phyloP scores from a whole-genome alignment of 352 stramenopile genomes.

The Phytophthora fragariae region DNA sequence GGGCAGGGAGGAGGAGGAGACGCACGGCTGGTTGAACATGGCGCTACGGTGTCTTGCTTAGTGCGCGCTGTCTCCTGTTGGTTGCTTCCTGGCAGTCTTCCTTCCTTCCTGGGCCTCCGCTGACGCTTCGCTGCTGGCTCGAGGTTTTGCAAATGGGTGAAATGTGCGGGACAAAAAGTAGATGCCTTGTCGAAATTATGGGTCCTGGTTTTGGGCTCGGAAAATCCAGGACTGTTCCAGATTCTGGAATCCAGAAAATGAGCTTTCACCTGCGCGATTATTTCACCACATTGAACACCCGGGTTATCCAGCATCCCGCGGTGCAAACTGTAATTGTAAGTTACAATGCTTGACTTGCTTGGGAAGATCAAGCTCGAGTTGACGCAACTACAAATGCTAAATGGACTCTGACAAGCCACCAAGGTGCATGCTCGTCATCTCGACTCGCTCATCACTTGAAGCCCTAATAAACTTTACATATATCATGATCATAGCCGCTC shows the following conservation, averaged over 20 bases:
- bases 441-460: not conserved
- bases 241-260: conserved; percentile 4
- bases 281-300: no score
- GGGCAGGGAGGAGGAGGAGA: not conserved
- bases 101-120: not conserved
- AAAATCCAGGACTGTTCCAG: conserved; percentile 31
- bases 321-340: no score
- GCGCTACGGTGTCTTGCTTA: conserved; percentile 7
- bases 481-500: not conserved
- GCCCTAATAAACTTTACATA: not conserved
- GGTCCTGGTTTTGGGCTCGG: conserved; percentile 3
- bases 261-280: not conserved
- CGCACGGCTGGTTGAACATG: conserved; percentile 49
- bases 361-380: not conserved
- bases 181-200: conserved; percentile 1
- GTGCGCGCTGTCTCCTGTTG: not conserved
- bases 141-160: conserved; percentile 26
- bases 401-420: not conserved
- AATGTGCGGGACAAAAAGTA: conserved; percentile 29
- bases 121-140: conserved; percentile 1
- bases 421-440: not conserved
- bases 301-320: not conserved
- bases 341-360: not conserved
- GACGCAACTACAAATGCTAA: not conserved
- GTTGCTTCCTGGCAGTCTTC: not conserved